Conservation (phyloP, 2,329 filamentous ascomycete genomes). For the Lecanicillium sp. region DNA sequence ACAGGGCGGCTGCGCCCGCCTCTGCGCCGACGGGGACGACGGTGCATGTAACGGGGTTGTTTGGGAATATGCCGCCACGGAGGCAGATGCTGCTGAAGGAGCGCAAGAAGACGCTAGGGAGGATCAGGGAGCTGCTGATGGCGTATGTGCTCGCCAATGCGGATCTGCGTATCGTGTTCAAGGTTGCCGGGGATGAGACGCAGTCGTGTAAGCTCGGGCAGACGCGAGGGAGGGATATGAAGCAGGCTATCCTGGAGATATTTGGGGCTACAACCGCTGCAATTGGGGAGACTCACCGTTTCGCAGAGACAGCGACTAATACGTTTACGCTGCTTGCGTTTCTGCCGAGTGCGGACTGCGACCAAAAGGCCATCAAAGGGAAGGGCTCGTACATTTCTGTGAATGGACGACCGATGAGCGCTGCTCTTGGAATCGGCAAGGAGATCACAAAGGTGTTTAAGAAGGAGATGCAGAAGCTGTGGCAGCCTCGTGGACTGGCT, state of each 20-base stretch:
- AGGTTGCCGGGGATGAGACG: constrained; percentile 47
- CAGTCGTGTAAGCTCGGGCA: constrained; percentile 58
- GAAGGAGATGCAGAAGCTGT: constrained; percentile 25
- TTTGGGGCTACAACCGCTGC: constrained; percentile 51
- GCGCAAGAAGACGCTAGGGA: constrained; percentile 48
- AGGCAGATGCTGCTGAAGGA: constrained; percentile 52
- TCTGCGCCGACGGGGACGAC: constrained; percentile 63
- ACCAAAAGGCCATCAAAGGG: constrained; percentile 34
- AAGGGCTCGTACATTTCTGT: constrained; percentile 60
- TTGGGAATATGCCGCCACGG: constrained; percentile 57
- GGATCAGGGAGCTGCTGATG: constrained; percentile 54
- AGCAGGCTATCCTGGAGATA: constrained; percentile 56
- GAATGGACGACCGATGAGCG: constrained; percentile 59
- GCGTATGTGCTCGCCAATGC: constrained; percentile 63
- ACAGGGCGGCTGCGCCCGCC: constrained; percentile 23
- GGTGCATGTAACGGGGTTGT: constrained; percentile 54
- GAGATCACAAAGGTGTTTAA: constrained; percentile 51
- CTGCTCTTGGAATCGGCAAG: constrained; percentile 50
- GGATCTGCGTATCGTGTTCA: constrained; percentile 54
- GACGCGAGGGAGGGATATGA: constrained; percentile 38
- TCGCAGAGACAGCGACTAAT: not conserved
- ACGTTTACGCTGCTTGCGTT: constrained; percentile 47
- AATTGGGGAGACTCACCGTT: constrained; percentile 40
- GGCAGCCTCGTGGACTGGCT: not conserved
- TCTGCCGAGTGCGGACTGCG: constrained; percentile 47